phyloP scores from a whole-genome alignment of 495 filamentous ascomycete species.

The Tuber calosporum region DNA sequence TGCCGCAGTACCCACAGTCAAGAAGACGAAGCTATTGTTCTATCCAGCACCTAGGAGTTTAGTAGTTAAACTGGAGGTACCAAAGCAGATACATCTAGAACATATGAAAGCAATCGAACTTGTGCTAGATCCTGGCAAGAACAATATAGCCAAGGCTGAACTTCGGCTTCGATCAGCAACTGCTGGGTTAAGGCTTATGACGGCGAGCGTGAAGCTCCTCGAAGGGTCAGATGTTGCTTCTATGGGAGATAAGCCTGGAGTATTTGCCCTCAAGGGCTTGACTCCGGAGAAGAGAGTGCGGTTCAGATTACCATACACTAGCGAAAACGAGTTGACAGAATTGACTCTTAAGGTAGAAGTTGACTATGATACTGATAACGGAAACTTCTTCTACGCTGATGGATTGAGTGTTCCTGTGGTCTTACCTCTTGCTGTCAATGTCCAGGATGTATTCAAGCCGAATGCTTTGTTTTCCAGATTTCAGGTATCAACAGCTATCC shows the following conservation, averaged over 20 bases:
- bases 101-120: constrained; percentile 68
- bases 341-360: constrained; percentile 71
- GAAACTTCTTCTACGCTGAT: constrained; percentile 62
- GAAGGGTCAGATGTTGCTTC: constrained; percentile 47
- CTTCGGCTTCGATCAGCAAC: constrained; percentile 73
- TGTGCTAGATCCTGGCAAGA: constrained; percentile 65
- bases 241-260: constrained; percentile 55
- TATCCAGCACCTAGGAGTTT: constrained; percentile 35
- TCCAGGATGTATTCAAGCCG: constrained; percentile 91
- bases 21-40: constrained; percentile 42
- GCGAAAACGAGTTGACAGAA: constrained; percentile 67
- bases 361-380: constrained; percentile 65
- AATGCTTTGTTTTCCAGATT: constrained; percentile 77
- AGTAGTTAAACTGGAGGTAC: constrained; percentile 39
- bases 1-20: constrained; percentile 44
- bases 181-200: constrained; percentile 77
- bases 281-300: constrained; percentile 47
- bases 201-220: constrained; percentile 58
- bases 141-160: constrained; percentile 60
- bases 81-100: constrained; percentile 64
- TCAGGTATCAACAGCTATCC: constrained; percentile 69
- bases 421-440: constrained; percentile 85
- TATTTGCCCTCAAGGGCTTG: constrained; percentile 58
- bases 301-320: constrained; percentile 71
- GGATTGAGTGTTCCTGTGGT: constrained; percentile 58